Percentiles rank a stretch among this genome's conserved stretches.
Conservation (phyloP, 2,329 filamentous ascomycete genomes). For the Cladobotryum protrusum region DNA sequence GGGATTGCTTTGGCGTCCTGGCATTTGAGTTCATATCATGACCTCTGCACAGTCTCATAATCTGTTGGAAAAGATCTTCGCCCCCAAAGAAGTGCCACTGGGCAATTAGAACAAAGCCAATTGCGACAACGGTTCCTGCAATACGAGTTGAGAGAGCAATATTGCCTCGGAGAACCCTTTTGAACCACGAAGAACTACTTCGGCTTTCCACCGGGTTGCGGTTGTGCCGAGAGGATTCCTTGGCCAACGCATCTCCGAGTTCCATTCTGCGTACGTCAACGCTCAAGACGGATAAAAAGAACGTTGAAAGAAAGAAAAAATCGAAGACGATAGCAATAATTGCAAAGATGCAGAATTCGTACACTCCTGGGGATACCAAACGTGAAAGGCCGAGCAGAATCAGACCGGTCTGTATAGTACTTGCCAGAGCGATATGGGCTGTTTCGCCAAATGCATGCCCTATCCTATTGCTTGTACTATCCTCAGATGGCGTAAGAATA, state of each 20-base stretch:
- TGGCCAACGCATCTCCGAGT: slow-evolving; percentile 64
- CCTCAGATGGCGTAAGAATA: slow-evolving; percentile 62
- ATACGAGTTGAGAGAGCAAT: slow-evolving; percentile 65
- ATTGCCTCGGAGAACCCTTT: slow-evolving; percentile 57
- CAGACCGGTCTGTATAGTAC: slow-evolving; percentile 61
- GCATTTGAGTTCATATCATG: slow-evolving; percentile 13
- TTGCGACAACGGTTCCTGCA: slow-evolving; percentile 66
- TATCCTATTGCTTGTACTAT: slow-evolving; percentile 62
- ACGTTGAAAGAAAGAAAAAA: slow-evolving; percentile 71
- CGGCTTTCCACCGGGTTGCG: slow-evolving; percentile 20
- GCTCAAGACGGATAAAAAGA: slow-evolving; percentile 72
- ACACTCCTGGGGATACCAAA: slow-evolving; percentile 62
- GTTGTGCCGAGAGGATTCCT: slow-evolving; percentile 41
- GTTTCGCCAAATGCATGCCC: slow-evolving; percentile 69
- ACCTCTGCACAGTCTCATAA: slow-evolving; percentile 20
- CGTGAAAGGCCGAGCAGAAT: slow-evolving; percentile 61
- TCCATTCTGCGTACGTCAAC: slow-evolving; percentile 73
- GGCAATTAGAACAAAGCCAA: slow-evolving; percentile 65
- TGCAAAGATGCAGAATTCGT: slow-evolving; percentile 70
- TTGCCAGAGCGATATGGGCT: slow-evolving; percentile 61
- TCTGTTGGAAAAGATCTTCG: slow-evolving; percentile 34
- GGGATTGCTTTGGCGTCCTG: slow-evolving; percentile 30
- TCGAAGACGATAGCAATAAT: slow-evolving; percentile 70
- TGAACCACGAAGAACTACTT: slow-evolving; percentile 42
- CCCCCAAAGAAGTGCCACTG: slow-evolving; percentile 74